Conservation (phyloP, 1,139 yeast genomes). For the Nematodospora anomalae region DNA sequence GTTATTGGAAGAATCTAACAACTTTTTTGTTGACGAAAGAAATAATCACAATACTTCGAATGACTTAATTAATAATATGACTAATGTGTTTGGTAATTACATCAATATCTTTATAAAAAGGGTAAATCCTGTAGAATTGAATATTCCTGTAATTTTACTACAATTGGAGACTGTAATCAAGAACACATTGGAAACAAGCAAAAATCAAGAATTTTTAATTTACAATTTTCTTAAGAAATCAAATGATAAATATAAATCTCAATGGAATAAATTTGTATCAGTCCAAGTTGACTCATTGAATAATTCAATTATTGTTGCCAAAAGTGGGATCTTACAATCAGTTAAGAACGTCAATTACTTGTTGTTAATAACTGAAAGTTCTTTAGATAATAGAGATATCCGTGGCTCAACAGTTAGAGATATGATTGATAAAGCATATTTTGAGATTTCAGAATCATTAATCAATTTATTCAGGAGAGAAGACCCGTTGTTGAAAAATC, state of each 20-base stretch:
- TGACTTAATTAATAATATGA: constrained; percentile 52
- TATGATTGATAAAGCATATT: constrained; percentile 45
- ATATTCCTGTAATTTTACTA: constrained; percentile 36
- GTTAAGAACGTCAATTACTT: constrained; percentile 37
- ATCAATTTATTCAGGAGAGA: constrained; percentile 39
- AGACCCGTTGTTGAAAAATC: constrained; percentile 46
- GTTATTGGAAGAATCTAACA: constrained; percentile 23
- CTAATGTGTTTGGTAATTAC: constrained; percentile 53
- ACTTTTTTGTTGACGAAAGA: constrained; percentile 20
- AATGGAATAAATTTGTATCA: constrained; percentile 63
- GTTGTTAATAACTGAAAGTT: constrained; percentile 36
- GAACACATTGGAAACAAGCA: constrained; percentile 34
- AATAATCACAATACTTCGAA: constrained; percentile 51
- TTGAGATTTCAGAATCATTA: constrained; percentile 34
- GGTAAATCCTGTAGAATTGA: constrained; percentile 39
- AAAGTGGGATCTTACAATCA: constrained; percentile 40
- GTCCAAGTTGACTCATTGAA: constrained; percentile 55
- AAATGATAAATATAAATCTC: constrained; percentile 48
- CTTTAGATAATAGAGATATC: constrained; percentile 27
- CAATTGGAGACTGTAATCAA: constrained; percentile 44
- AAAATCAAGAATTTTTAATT: constrained; percentile 67
- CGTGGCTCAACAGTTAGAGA: constrained; percentile 28
- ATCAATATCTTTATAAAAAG: constrained; percentile 37
- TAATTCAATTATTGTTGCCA: constrained; percentile 46
- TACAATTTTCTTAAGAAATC: constrained; percentile 53